Conservation (phyloP, 768 basidiomycete genomes). For the Boletus patriciae region DNA sequence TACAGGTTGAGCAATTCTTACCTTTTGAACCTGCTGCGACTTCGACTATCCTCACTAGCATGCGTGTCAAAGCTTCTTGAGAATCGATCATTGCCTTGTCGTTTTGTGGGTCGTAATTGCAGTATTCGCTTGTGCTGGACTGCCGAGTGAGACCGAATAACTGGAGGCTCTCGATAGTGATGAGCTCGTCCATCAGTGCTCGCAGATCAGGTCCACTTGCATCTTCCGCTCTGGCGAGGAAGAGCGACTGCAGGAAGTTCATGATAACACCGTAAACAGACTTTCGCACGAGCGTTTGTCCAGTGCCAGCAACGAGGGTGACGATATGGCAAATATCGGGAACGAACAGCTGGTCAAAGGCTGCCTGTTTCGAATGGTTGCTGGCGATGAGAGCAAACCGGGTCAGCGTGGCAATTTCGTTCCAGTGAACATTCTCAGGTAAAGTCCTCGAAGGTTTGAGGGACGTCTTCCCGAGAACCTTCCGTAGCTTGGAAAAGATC, state of each 20-base stretch:
- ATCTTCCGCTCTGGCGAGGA: constrained; percentile 59
- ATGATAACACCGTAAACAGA: constrained; percentile 80
- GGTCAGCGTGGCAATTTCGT: constrained; percentile 76
- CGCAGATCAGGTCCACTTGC: constrained; percentile 58
- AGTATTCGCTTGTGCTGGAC: constrained; percentile 69
- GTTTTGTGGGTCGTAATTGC: constrained; percentile 50
- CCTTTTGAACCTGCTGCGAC: constrained; percentile 68
- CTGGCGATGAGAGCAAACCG: constrained; percentile 74
- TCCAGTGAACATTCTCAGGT: constrained; percentile 72
- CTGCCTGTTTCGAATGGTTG: constrained; percentile 60
- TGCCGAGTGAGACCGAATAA: constrained; percentile 72
- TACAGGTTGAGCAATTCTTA: constrained; percentile 34
- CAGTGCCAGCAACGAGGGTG: constrained; percentile 73
- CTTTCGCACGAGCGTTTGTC: constrained; percentile 70
- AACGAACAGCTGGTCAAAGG: constrained; percentile 73
- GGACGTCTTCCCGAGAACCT: constrained; percentile 73
- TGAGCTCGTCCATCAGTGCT: constrained; percentile 60
- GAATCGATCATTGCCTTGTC: constrained; percentile 59
- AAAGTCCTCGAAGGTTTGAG: constrained; percentile 61
- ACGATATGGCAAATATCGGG: constrained; percentile 83
- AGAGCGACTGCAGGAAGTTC: constrained; percentile 79
- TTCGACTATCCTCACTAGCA: constrained; percentile 65
- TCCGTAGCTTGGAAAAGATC: constrained; percentile 75
- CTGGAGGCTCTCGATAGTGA: constrained; percentile 54
- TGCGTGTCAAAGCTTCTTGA: constrained; percentile 62